Evolutionary conservation across 2,329 filamentous ascomycete genomes (phyloP).

Genomic region (Hymenotorrendiella dingleyae): DNA sequence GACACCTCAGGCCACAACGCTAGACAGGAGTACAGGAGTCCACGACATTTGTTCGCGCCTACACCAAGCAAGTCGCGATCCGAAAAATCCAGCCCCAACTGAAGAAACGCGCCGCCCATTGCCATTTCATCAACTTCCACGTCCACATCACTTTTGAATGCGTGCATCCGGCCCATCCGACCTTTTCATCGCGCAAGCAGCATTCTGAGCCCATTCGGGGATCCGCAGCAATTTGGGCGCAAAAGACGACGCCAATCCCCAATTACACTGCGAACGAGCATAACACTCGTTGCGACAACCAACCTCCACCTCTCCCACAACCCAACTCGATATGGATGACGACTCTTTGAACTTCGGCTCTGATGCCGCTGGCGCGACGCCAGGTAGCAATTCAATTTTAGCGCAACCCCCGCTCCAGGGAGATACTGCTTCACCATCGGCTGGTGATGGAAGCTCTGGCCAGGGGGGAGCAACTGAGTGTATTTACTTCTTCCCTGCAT

Average conservation of each 20-base stretch:
- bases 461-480: conserved; percentile 29
- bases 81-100: conserved; percentile 15
- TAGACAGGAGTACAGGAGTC: too few species aligned
- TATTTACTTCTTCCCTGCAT: conserved; percentile 39
- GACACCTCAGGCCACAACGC: not conserved
- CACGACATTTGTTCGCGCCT: too few species aligned
- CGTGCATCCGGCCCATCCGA: not conserved
- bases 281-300: conserved; percentile 27
- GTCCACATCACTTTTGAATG: not conserved
- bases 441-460: conserved; percentile 10
- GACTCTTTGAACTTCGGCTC: conserved; percentile 51
- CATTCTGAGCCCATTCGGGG: conserved; percentile 11
- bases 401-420: conserved; percentile 48
- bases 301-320: conserved; percentile 16
- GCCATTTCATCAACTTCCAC: conserved; percentile 13
- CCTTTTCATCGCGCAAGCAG: conserved; percentile 8
- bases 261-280: too few species aligned
- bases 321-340: conserved; percentile 49
- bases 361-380: conserved; percentile 49
- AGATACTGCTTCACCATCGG: conserved; percentile 31
- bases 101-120: conserved; percentile 17
- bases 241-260: conserved; percentile 8
- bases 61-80: conserved; percentile 13
- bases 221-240: conserved; percentile 10
- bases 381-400: conserved; percentile 49